Evolutionary conservation across 352 stramenopile species (phyloP).

Genomic region (Pythium aristosporum): DNA sequence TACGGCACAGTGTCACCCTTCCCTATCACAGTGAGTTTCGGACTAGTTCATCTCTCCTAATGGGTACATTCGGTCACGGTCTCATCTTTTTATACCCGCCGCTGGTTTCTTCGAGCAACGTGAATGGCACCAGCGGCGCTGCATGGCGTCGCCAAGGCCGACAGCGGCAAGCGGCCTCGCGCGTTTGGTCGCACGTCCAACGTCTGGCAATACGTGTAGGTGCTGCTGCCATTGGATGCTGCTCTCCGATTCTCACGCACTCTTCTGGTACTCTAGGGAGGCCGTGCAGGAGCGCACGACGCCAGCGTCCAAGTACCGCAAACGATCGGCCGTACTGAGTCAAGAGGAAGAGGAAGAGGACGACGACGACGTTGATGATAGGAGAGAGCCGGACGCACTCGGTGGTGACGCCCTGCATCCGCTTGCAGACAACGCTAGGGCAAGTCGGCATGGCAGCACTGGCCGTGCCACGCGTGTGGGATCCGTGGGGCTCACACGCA

Average conservation of each 20-base stretch:
- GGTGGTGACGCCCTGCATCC: conserved; percentile 19
- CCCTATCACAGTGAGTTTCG: too few species aligned
- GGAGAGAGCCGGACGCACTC: not conserved
- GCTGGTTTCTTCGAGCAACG: not conserved
- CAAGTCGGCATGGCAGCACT: not conserved
- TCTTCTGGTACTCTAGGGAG: conserved; percentile 22
- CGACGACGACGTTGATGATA: conserved; percentile 3
- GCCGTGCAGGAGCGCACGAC: conserved; percentile 42
- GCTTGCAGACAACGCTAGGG: not conserved
- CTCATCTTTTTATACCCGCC: conserved; percentile 16
- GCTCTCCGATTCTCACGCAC: not conserved
- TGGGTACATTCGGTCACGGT: not conserved
- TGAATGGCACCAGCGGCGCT: not conserved
- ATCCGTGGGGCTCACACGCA: not conserved
- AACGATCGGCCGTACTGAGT: not conserved
- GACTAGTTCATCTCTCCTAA: conserved; percentile 18
- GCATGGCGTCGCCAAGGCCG: not conserved
- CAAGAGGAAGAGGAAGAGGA: conserved; percentile 18
- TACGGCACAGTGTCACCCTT: too few species aligned
- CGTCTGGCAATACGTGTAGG: conserved; percentile 65
- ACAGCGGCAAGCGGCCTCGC: conserved; percentile 27
- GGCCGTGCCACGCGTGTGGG: not conserved
- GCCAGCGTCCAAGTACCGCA: conserved; percentile 20
- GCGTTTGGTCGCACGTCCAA: conserved; percentile 70
- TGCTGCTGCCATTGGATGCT: not conserved